Evolutionary conservation across 305 asterid genomes (phyloP), one percentile per base, ranked within the genome.

Genomic region (Solanum hybrid): DNA sequence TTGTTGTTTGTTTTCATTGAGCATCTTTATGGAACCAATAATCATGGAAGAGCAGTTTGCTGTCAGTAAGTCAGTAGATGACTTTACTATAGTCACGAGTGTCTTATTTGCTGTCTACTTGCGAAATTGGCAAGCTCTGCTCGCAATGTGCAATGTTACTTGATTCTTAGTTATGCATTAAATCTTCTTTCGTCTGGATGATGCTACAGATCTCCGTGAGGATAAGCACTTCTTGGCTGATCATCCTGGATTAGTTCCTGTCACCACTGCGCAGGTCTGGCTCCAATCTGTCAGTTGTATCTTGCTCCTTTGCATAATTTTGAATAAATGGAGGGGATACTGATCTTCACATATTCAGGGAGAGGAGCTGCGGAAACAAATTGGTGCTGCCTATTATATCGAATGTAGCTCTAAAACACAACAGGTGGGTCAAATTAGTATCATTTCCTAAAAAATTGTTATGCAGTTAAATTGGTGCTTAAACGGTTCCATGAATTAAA

Each of bases 401-500:
- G 99, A 97, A 88, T 97, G 99, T 93, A 97, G 99, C 93, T 95
- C 99, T 60, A 97, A 97, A 92, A 96, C 99, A 91, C 99, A 97
- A 90, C 99, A 96, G 99, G 99, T 96, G 85, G 72, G 76, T 75
- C 13, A 31, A 51, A 78, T 29, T 75, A 81, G 81, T 86, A 34
- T 82, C 71, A 66, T 40, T 42, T 22, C 84, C 85, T 51, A 24
- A 72, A 27, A 66, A 46, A 51, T 5, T 51, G 46, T 72, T 73
- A 12, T 84, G 75, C 46, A 31, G 14, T 80, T 24, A 7, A 38
- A 38, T 24, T 84, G 31, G 46, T 56, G 87, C 56, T 71, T 24
- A 31, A 73, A 56, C 1, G 5, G 66, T 71, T 73, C 46, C 84
- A 16, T 27, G 36, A 64, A 24, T 36, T 37, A 26, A 26, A 31